Percentiles rank a stretch among this genome's conserved stretches.
These are phyloP conservation scores for Medicago truncatula DNA, from an alignment of 306 rosid genomes.

Conservation along the genomic window MtrunA17r5.0-ANR NC_053046.1:7082001-7082500, in stretches of 20 bases:
- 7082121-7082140: too few relatives aligned
- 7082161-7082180: background rate
- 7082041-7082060: too few relatives aligned
- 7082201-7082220: slow-evolving; percentile 24
- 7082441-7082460: background rate
- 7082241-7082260: slow-evolving; percentile 8
- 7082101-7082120: too few relatives aligned
- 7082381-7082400: slow-evolving; percentile 13
- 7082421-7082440: background rate
- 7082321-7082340: slow-evolving; percentile 29
- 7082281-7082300: slow-evolving; percentile 10
- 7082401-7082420: background rate
- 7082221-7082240: background rate
- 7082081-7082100: too few relatives aligned
- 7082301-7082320: slow-evolving; percentile 30
- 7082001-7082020: too few relatives aligned
- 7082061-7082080: too few relatives aligned
- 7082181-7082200: slow-evolving; percentile 19
- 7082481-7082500: slow-evolving; percentile 5
- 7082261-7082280: slow-evolving; percentile 11
- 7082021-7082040: too few relatives aligned
- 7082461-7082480: background rate
- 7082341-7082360: slow-evolving; percentile 1
- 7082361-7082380: slow-evolving; percentile 41
- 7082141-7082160: background rate